Evolutionary conservation across 371 early-diverging fungal species (phyloP).

Genomic region (Mucor lusitanicus): DNA sequence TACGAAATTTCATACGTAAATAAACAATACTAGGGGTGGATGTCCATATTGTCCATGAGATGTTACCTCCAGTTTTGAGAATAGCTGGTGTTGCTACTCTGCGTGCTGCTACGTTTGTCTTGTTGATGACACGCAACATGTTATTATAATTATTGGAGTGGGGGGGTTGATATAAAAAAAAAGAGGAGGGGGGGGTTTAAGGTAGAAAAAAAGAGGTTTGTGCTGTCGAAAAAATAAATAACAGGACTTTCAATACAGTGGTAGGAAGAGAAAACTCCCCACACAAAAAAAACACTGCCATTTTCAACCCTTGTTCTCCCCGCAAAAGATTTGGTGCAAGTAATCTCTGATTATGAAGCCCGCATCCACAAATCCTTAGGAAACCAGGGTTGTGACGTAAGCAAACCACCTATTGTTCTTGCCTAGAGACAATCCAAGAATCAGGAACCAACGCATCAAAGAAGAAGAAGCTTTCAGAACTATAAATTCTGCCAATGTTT

Average conservation of each 20-base stretch:
- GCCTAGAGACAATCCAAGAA: neutral
- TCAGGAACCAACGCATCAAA: neutral
- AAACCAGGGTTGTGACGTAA: neutral
- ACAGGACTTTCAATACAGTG: neutral
- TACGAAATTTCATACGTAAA: slow-evolving; percentile 9
- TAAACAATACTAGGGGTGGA: slow-evolving; percentile 1
- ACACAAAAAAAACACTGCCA: neutral
- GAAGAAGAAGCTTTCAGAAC: no score
- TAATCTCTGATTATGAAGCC: neutral
- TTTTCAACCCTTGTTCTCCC: slow-evolving; percentile 4
- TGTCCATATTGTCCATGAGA: neutral
- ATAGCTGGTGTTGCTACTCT: slow-evolving; percentile 49
- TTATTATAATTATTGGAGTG: slow-evolving; percentile 25
- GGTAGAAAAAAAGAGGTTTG: slow-evolving; percentile 1
- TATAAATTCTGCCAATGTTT: no score
- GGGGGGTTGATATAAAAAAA: slow-evolving; percentile 26
- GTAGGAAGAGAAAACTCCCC: neutral
- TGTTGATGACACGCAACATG: slow-evolving; percentile 58
- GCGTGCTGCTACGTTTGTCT: slow-evolving; percentile 48
- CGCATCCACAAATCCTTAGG: neutral
- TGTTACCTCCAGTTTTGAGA: slow-evolving; percentile 43
- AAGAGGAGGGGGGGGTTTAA: slow-evolving; percentile 6
- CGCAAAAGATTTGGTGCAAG: neutral
- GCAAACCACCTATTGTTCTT: neutral
- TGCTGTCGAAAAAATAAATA: neutral